Conservation (phyloP, 1,284 basidiomycete species). For the Crepidotus sp. region DNA sequence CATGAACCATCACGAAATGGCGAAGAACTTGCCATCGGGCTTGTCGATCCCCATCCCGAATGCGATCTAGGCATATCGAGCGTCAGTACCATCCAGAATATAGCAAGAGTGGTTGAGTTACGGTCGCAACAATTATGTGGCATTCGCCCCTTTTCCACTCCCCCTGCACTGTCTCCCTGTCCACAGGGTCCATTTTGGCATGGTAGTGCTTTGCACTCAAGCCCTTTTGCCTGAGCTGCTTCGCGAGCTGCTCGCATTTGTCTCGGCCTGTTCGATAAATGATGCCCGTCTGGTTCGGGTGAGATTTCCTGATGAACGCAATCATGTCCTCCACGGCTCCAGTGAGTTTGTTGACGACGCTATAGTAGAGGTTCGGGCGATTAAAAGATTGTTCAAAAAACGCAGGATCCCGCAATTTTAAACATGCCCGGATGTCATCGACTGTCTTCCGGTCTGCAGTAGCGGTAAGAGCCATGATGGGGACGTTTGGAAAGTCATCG, state of each 20-base stretch:
- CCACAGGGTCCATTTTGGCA: slow-evolving; percentile 34
- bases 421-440: slow-evolving; percentile 55
- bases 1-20: not conserved
- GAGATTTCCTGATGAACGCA: slow-evolving; percentile 2
- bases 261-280: slow-evolving; percentile 23
- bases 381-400: slow-evolving; percentile 75
- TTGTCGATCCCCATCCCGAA: slow-evolving; percentile 91
- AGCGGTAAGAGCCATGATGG: slow-evolving; percentile 78
- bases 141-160: slow-evolving; percentile 43
- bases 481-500: slow-evolving; percentile 57
- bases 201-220: slow-evolving; percentile 70
- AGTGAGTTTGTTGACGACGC: slow-evolving; percentile 39
- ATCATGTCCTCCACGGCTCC: slow-evolving; percentile 3
- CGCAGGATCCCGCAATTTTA: slow-evolving; percentile 58
- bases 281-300: slow-evolving; percentile 19
- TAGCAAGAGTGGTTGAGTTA: slow-evolving; percentile 38
- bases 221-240: slow-evolving; percentile 53
- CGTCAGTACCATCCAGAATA: slow-evolving; percentile 14
- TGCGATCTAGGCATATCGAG: slow-evolving; percentile 48
- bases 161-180: not conserved
- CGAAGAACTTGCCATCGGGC: slow-evolving; percentile 17
- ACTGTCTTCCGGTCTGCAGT: slow-evolving; percentile 60
- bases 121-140: slow-evolving; percentile 55
- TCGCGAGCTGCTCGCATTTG: slow-evolving; percentile 62
- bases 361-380: slow-evolving; percentile 73